These are phyloP conservation scores for Chrysanthemum seticuspe DNA, from an alignment of 129 eudicot species.

Conservation along the genomic window DNA sequence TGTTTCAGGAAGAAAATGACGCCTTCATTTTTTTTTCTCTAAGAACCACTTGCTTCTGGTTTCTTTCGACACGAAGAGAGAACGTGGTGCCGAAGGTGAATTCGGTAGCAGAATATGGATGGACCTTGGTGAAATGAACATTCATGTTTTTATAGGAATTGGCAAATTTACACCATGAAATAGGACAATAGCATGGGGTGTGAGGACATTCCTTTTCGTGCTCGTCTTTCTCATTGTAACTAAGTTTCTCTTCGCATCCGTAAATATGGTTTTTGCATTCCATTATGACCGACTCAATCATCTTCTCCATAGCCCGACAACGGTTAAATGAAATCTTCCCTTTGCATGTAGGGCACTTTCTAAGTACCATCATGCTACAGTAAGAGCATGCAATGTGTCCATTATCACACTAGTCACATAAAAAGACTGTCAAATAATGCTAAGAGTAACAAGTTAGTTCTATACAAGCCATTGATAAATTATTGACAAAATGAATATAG, in stretches of 20 bases:
- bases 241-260: neutral
- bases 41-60: constrained; percentile 38
- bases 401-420: constrained; percentile 43
- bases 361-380: constrained; percentile 39
- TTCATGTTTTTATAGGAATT: constrained; percentile 30
- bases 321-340: constrained; percentile 49
- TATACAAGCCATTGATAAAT: too few species aligned
- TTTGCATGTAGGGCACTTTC: constrained; percentile 53
- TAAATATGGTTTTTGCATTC: too few species aligned
- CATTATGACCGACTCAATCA: constrained; percentile 47
- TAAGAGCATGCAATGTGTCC: constrained; percentile 56
- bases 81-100: constrained; percentile 25
- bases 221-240: constrained; percentile 34
- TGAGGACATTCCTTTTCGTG: constrained; percentile 45
- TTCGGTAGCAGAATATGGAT: constrained; percentile 21
- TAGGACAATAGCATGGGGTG: constrained; percentile 54
- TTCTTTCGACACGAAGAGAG: constrained; percentile 15
- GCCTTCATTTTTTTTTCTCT: constrained; percentile 26
- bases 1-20: constrained; percentile 44
- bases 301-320: constrained; percentile 68
- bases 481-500: too few species aligned
- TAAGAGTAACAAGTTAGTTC: too few species aligned
- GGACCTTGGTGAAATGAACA: constrained; percentile 34
- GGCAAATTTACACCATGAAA: constrained; percentile 28
- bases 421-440: too few species aligned